Evolutionary conservation across 1,139 yeast species (phyloP), one percentile per base, ranked within the genome.

Genomic region (Kodamaea plutei): DNA sequence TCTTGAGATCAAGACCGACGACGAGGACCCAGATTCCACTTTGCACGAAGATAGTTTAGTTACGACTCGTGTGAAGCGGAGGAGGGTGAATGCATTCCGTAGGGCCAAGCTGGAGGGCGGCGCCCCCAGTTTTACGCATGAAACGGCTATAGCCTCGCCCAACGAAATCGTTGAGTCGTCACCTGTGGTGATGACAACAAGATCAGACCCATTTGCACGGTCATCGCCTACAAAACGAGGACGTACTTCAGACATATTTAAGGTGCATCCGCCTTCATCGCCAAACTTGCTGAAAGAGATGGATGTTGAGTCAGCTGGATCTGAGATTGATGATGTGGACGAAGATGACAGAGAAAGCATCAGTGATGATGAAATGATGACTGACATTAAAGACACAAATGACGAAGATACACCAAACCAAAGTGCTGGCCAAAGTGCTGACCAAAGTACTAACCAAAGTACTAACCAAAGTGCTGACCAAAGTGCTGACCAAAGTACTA

Each of bases 181-280:
- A 10, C 48, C 48, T 1, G 35, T 38, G 5, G 31, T 40, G 5
- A 30, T 29, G 8, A 15, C 13, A 5, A 21, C 30, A 1, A 39
- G 37, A 15, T 38, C 37, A 4, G 27, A 30, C n/a, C 29, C 36
- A 6, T 37, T 35, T 6, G 32, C 38, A 2, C 28, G 26, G 12
- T 40, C 44, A 6, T 44, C 48, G 2, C 47, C 47, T 10, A 35
- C 40, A 3, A 40, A 40, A 13, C n/a, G n/a, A n/a, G 39, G 26
- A 5, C 27, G 15, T 15, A 20, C 36, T 11, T 32, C 34, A 1
- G 38, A 37, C 10, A 25, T 29, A 1, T 29, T 27, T 11, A 29
- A 28, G 13, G 15, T 21, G 4, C 29, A 23, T 9, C 35, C 32
- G 2, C 32, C 35, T 4, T 31, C 34, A 7, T 31, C 34, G 6